Evolutionary conservation across 768 basidiomycete genomes (phyloP), one percentile per base, ranked within the genome.

Genomic region (Calocybe gangraenosa): DNA sequence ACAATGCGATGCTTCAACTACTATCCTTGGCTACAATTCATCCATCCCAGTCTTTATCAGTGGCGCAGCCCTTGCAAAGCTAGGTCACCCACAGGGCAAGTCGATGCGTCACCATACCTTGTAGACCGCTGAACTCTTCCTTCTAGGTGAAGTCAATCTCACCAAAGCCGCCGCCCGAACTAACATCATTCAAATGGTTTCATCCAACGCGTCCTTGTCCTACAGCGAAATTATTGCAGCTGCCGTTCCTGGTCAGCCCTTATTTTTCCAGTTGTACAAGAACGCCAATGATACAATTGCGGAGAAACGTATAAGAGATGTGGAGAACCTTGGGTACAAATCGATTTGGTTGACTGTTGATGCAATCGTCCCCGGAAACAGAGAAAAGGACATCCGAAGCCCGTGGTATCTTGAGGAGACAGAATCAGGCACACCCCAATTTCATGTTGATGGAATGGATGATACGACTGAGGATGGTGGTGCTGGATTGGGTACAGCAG

Each of bases 281-380:
- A 80, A 92, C 65, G 68, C 70, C 35, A 72, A 88, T 56, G 76
- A 89, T 46, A 57, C 64, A 11, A 69, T 74, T 28, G 90, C 91
- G 1, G 82, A 80, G 57, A 71, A 74, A 49, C 78, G 88, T 21
- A 75, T 96, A 13, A 72, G 74, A 37, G 81, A 87, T 40, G 77
- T 91, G 17, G 84, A 86, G 47, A 59, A 63, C 22, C 64, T 88
- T 3, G 90, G 91, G 0, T 94, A 87, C 64, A 90, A 84, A 38
- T 92, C 88, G 0, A 87, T 97, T 47, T 91, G 91, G 61, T 70
- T 97, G 44, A 96, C 93, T 2, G 92, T 95, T 2, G 93, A 97
- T 64, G 87, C 90, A 0, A 71, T 89, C n/a, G 79, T 86, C 32
- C 71, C 84, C 2, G 85, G 88, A 7, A 92, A 92, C 54, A 75